phyloP scores from a whole-genome alignment of 1,139 yeast genomes.

The Diutina rugosa region DNA sequence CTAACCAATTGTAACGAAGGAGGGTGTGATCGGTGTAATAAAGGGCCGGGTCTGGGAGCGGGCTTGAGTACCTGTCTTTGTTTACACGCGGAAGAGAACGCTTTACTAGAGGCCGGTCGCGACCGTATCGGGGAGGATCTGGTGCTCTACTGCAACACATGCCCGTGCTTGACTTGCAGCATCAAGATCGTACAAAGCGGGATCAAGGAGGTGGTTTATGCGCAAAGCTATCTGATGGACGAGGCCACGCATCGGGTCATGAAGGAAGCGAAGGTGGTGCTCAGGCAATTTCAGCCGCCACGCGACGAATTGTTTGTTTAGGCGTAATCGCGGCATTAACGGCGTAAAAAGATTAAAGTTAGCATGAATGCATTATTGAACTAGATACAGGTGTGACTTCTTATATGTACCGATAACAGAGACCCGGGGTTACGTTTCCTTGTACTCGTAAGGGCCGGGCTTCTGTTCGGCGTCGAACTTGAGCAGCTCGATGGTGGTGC shows the following conservation, averaged over 20 bases:
- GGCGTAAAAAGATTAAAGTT: not conserved
- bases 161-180: slow-evolving; percentile 94
- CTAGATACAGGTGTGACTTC: not conserved
- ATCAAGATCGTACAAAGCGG: slow-evolving; percentile 93
- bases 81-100: slow-evolving; percentile 95
- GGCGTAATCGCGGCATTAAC: not conserved
- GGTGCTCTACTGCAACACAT: slow-evolving; percentile 83
- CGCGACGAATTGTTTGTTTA: slow-evolving; percentile 29
- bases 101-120: slow-evolving; percentile 85
- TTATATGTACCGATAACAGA: no score
- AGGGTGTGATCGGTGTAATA: slow-evolving; percentile 82
- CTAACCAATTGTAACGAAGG: slow-evolving; percentile 86
- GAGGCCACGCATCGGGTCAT: slow-evolving; percentile 55
- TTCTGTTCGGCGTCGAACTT: slow-evolving; percentile 39
- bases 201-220: slow-evolving; percentile 82
- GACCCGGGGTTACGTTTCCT: slow-evolving; percentile 23
- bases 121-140: slow-evolving; percentile 47
- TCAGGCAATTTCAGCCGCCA: slow-evolving; percentile 68
- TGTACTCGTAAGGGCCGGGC: slow-evolving; percentile 71
- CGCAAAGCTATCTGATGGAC: slow-evolving; percentile 91
- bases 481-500: slow-evolving; percentile 40
- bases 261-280: slow-evolving; percentile 54
- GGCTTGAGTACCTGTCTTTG: slow-evolving; percentile 74
- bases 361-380: not conserved
- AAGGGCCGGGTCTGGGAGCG: slow-evolving; percentile 49